Evolutionary conservation across 2,329 filamentous ascomycete genomes (phyloP), one percentile per base, ranked within the genome.

Genomic region (Nigrograna mackinnonii): DNA sequence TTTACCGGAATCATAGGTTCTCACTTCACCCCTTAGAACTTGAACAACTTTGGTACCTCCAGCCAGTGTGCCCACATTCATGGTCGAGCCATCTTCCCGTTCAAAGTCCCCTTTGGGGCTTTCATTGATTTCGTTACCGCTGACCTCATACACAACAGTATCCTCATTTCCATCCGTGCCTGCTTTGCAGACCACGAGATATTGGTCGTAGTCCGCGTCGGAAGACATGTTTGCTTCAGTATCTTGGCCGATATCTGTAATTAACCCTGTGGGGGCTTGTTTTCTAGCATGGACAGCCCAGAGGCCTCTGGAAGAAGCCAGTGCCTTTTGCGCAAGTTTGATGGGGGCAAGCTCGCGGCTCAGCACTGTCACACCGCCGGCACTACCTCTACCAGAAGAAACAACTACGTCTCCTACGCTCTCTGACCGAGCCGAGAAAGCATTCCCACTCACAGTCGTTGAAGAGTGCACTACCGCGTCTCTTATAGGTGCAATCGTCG

Each of bases 101-200:
- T 99, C 95, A 62, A 97, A 96, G 59, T 99, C 94, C 0, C 91
- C 90, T 28, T 86, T 89, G 24, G 83, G 82, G 6, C 92, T 78
- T 28, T 87, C 83, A 62, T 91, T 85, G 44, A 95, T 84, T 3
- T 84, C 84, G 21, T 84, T 83, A 1, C 80, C 82, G n/a, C 85
- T 87, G 28, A 92, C 75, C 30, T 82, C 79, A 57, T 91, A 91
- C 2, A 95, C 85, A 41, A 89, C 84, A 1, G 89, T 92, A 32
- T 83, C 85, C 66, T 92, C 89, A 43, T 83, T 85, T 1, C 84
- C 86, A 16, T 82, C 69, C 35, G 83, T 79, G 6, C 82, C 76
- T 2, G 66, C 64, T 68, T 90, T 90, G 35, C 88, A 87, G 18
- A 92, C 83, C 53, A 96, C 89, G 75, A 96, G 83, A 58, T 89